Evolutionary conservation across 176 grass and related monocot species (phyloP), one percentile per base, ranked within the genome.

Genomic region (Guadua angustifolia): DNA sequence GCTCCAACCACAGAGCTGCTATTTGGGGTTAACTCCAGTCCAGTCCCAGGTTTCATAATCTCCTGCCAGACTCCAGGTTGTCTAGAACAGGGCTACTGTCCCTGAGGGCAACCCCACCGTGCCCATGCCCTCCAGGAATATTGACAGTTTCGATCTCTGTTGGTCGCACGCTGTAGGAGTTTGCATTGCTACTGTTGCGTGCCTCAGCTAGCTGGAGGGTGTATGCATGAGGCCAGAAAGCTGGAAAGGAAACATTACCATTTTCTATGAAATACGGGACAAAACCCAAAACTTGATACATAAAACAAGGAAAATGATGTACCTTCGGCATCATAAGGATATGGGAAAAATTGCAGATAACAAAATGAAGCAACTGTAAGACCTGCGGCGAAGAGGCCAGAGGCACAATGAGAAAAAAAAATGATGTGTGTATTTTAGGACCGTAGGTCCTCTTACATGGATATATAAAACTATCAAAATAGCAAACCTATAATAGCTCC

Each of bases 331-430:
- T 93, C 90, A 73, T 85, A 95, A 69, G 93, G 93, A 50, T 85
- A 82, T 59, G 93, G 93, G 83, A 95, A 95, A 75, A 95, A 95
- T 24, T 95, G 93, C 61, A 95, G 83, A 52, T 95, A 95, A 85
- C 93, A 95, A 62, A 95, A 93, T 4, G 93, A 92, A 66, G 93
- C 79, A 15, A 95, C 86, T 74, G 82, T 86, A n/a, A 88, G 75
- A 79, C 93, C 93, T 95, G 82, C 66, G 85, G 36, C 14, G 42
- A 86, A 89, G 4, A 57, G 8, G 18, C 50, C 55, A 84, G 5
- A 64, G 14, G 43, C 47, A 82, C 7, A 64, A 14, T 57, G 14
- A 66, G 19, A 56, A 18, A 74, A 33, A 17, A 62, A 47, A 46
- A 57, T 67, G 5, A 33, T 43, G 21, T 40, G 24, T 53, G 51